These are phyloP conservation scores for Phaeotremella fagi DNA, from an alignment of 768 basidiomycete genomes.

Conservation along the genomic window DNA sequence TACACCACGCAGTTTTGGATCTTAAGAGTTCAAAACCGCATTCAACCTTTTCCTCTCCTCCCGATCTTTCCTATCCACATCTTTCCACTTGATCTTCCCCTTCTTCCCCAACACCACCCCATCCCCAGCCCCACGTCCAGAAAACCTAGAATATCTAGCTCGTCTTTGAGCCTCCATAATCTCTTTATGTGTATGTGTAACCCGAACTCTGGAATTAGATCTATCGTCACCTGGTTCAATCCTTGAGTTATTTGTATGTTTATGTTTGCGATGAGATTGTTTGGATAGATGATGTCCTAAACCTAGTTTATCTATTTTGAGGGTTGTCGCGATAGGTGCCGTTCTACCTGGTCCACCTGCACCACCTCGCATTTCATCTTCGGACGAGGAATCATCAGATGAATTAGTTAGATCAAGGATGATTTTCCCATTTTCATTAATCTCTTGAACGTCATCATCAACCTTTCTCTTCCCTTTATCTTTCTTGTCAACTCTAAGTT, in stretches of 20 bases:
- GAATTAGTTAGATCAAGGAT: constrained; percentile 24
- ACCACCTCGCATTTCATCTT: background rate
- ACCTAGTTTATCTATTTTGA: constrained; percentile 39
- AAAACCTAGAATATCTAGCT: too few relatives aligned
- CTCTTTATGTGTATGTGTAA: constrained; percentile 34
- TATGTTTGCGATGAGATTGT: too few relatives aligned
- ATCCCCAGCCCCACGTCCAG: background rate
- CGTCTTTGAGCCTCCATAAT: constrained; percentile 25
- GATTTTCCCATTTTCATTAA: constrained; percentile 8
- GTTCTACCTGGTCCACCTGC: constrained; percentile 35
- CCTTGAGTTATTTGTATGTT: too few relatives aligned
- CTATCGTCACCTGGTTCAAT: background rate
- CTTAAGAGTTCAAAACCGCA: constrained; percentile 27
- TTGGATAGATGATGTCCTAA: constrained; percentile 25
- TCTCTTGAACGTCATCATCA: constrained; percentile 1
- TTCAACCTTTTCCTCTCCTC: constrained; percentile 32
- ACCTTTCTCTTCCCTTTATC: background rate
- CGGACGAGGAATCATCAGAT: constrained; percentile 6
- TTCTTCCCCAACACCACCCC: constrained; percentile 35
- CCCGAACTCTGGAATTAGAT: constrained; percentile 9
- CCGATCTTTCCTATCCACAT: constrained; percentile 32
- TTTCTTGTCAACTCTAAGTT: background rate
- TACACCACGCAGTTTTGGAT: too few relatives aligned
- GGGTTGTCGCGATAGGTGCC: constrained; percentile 34
- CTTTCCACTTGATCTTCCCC: constrained; percentile 41